Conservation (phyloP, 257 asterid genomes). For the Gentiana dahurica region DNA sequence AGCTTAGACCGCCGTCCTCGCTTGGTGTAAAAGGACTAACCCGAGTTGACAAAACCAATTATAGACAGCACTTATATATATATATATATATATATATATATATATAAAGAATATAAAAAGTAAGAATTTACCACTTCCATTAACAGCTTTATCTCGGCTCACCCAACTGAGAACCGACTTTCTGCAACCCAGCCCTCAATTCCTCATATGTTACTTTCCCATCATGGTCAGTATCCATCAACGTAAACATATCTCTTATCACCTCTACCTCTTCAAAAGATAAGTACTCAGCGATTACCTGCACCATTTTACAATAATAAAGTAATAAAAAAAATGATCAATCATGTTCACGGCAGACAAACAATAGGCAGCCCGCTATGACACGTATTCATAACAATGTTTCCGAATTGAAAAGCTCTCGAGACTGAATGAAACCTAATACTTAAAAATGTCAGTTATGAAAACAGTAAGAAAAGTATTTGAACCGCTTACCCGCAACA, state of each 20-base stretch:
- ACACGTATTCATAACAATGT: too few relatives aligned
- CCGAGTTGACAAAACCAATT: too few relatives aligned
- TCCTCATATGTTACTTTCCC: slow-evolving; percentile 91
- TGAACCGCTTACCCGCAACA: slow-evolving; percentile 66
- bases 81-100: too few relatives aligned
- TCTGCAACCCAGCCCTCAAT: slow-evolving; percentile 70
- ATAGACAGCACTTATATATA: too few relatives aligned
- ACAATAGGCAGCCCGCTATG: too few relatives aligned
- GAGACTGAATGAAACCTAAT: too few relatives aligned
- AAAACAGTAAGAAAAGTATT: background rate
- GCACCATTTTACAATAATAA: slow-evolving; percentile 10
- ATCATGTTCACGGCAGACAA: background rate
- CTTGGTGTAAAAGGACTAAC: too few relatives aligned
- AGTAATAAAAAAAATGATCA: too few relatives aligned
- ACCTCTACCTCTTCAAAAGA: slow-evolving; percentile 90
- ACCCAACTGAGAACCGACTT: slow-evolving; percentile 96
- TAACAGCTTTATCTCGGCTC: slow-evolving; percentile 87
- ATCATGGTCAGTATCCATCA: slow-evolving; percentile 88
- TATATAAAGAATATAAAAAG: too few relatives aligned
- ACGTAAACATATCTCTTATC: slow-evolving; percentile 82
- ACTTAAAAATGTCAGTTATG: too few relatives aligned
- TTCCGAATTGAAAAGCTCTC: too few relatives aligned
- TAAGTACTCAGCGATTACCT: slow-evolving; percentile 94
- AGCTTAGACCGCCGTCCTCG: too few relatives aligned
- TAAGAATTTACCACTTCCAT: slow-evolving; percentile 86